Conservation (phyloP, 345 rosid genomes). For the Moricandia arvensis region DNA sequence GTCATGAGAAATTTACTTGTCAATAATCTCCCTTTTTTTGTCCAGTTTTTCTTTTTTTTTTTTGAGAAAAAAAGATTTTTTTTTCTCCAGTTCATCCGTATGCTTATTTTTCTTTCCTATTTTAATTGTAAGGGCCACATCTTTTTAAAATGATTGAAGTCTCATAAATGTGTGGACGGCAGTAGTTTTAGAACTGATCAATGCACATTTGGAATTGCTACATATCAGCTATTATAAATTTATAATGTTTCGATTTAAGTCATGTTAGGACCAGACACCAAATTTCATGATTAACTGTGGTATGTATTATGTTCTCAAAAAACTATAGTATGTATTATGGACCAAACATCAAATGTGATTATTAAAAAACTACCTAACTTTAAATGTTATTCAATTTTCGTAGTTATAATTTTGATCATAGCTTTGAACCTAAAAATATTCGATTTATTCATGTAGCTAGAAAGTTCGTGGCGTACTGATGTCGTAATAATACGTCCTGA, state of each 20-base stretch:
- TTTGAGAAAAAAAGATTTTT: too few species aligned
- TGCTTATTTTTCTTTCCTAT: background rate
- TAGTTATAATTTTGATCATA: background rate
- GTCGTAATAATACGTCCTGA: constrained; percentile 7
- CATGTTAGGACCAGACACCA: background rate
- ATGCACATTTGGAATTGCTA: background rate
- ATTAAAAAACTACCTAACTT: background rate
- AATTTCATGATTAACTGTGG: background rate
- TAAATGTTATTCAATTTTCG: background rate
- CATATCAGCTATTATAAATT: background rate
- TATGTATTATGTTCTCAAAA: too few species aligned
- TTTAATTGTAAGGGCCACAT: background rate
- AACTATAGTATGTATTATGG: background rate
- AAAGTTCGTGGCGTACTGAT: constrained; percentile 14
- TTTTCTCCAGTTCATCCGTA: background rate
- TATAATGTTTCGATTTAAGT: background rate
- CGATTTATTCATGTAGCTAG: background rate
- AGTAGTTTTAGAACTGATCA: too few species aligned
- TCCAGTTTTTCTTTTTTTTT: too few species aligned
- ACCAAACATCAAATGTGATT: background rate
- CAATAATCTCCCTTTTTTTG: too few species aligned
- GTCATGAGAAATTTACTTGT: too few species aligned
- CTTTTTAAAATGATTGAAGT: background rate
- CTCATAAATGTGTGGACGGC: background rate
- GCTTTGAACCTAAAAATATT: background rate